Evolutionary conservation across 2,329 filamentous ascomycete genomes (phyloP).

Genomic region (Ophiocordyceps sinensis): DNA sequence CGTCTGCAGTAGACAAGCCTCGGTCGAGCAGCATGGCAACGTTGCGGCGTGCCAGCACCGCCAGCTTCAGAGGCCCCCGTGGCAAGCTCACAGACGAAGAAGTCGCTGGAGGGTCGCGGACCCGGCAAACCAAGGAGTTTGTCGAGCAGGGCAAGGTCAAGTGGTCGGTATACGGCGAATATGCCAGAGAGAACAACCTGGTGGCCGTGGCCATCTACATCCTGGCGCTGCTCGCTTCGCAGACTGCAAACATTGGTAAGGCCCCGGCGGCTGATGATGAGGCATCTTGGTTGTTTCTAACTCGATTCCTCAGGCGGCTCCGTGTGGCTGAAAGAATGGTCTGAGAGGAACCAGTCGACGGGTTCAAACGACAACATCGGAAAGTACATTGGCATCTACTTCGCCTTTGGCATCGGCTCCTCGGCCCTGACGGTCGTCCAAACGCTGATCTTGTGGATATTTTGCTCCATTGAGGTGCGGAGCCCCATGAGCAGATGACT

Average conservation of each 20-base stretch:
- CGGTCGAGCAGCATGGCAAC: slow-evolving; percentile 62
- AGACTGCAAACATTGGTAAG: slow-evolving; percentile 67
- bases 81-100: slow-evolving; percentile 80
- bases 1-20: slow-evolving; percentile 33
- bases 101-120: slow-evolving; percentile 55
- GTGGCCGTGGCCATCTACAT: slow-evolving; percentile 72
- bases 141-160: slow-evolving; percentile 95
- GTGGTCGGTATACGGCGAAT: slow-evolving; percentile 83
- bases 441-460: slow-evolving; percentile 95
- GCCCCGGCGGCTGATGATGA: no score
- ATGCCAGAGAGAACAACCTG: slow-evolving; percentile 88
- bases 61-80: slow-evolving; percentile 74
- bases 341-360: slow-evolving; percentile 57
- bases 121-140: slow-evolving; percentile 75
- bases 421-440: slow-evolving; percentile 77
- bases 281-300: slow-evolving; percentile 1
- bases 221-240: slow-evolving; percentile 59
- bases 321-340: slow-evolving; percentile 90
- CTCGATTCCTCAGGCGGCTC: slow-evolving; percentile 44
- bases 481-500: slow-evolving; percentile 1
- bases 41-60: slow-evolving; percentile 77
- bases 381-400: slow-evolving; percentile 90
- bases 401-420: slow-evolving; percentile 81
- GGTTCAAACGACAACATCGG: slow-evolving; percentile 63
- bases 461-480: slow-evolving; percentile 89